These are phyloP conservation scores for Acrocalymma vagum DNA, from an alignment of 2,329 filamentous ascomycete genomes.

Conservation along the genomic window DNA sequence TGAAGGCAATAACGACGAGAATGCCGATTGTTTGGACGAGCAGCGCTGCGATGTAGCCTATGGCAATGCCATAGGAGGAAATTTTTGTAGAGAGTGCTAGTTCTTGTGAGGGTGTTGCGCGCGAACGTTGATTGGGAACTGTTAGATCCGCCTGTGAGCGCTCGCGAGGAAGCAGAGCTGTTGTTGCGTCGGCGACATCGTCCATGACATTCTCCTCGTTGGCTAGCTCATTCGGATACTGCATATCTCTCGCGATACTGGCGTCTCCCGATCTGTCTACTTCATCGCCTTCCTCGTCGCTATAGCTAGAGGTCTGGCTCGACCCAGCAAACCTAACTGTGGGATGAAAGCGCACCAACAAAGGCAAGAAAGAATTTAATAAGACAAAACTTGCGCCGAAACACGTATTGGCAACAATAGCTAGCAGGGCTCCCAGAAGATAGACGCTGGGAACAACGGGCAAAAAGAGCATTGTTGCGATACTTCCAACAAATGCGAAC, in stretches of 20 bases:
- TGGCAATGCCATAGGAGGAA: slow-evolving; percentile 90
- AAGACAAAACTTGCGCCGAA: slow-evolving; percentile 96
- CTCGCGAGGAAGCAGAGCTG: slow-evolving; percentile 45
- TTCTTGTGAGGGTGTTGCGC: slow-evolving; percentile 65
- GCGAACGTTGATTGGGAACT: slow-evolving; percentile 37
- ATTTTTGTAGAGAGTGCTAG: slow-evolving; percentile 88
- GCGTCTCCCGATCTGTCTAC: slow-evolving; percentile 21
- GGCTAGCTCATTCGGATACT: slow-evolving; percentile 35
- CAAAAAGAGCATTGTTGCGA: slow-evolving; percentile 88
- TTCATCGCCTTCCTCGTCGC: slow-evolving; percentile 41
- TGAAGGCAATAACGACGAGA: slow-evolving; percentile 67
- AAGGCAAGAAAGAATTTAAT: slow-evolving; percentile 91
- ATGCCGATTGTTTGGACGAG: slow-evolving; percentile 86
- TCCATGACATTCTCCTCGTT: slow-evolving; percentile 34
- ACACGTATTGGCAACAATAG: slow-evolving; percentile 90
- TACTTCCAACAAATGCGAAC: slow-evolving; percentile 85
- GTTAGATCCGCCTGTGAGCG: slow-evolving; percentile 34
- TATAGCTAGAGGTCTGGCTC: slow-evolving; percentile 26
- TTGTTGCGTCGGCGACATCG: slow-evolving; percentile 42
- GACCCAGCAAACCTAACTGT: slow-evolving; percentile 51
- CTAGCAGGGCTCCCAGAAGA: slow-evolving; percentile 80
- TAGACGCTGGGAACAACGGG: slow-evolving; percentile 79
- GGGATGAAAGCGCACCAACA: slow-evolving; percentile 89
- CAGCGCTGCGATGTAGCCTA: slow-evolving; percentile 88
- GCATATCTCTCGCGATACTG: slow-evolving; percentile 31